Evolutionary conservation across 805 yeast genomes (phyloP).

Genomic region (Priceomyces castillae): DNA sequence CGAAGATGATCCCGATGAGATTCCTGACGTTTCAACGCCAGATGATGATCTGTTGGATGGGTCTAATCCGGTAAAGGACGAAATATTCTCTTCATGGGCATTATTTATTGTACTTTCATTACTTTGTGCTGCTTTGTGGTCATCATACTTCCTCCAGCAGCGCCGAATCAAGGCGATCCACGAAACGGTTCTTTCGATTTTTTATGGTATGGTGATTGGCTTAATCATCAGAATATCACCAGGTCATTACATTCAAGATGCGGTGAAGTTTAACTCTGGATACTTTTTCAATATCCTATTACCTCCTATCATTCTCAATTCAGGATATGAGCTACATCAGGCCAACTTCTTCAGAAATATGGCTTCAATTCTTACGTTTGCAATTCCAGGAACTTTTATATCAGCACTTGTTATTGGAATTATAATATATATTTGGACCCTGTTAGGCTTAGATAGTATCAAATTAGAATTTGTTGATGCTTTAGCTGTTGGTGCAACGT

Average conservation of each 20-base stretch:
- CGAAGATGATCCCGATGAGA: slow-evolving; percentile 28
- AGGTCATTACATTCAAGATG: slow-evolving; percentile 95
- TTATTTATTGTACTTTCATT: slow-evolving; percentile 78
- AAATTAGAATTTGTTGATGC: slow-evolving; percentile 95
- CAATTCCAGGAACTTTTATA: slow-evolving; percentile 94
- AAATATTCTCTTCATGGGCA: slow-evolving; percentile 97
- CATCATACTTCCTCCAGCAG: slow-evolving; percentile 88
- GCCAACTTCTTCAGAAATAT: slow-evolving; percentile 91
- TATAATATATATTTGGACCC: slow-evolving; percentile 84
- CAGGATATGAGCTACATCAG: slow-evolving; percentile 96
- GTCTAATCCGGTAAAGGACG: slow-evolving; percentile 86
- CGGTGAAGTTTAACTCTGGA: slow-evolving; percentile 90
- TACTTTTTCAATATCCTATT: slow-evolving; percentile 90
- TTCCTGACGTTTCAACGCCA: slow-evolving; percentile 42
- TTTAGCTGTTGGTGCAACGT: slow-evolving; percentile 93
- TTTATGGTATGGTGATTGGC: slow-evolving; percentile 96
- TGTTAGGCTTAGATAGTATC: slow-evolving; percentile 85
- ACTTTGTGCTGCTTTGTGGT: slow-evolving; percentile 88
- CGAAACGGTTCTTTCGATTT: slow-evolving; percentile 93
- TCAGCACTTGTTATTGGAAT: slow-evolving; percentile 90
- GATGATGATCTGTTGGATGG: slow-evolving; percentile 56
- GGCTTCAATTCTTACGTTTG: slow-evolving; percentile 87
- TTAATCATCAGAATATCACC: slow-evolving; percentile 86
- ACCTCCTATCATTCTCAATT: slow-evolving; percentile 94
- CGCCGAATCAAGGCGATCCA: slow-evolving; percentile 92